These are phyloP conservation scores for Yarrowia sp. DNA, from an alignment of 805 yeast species.

Conservation along the genomic window DNA sequence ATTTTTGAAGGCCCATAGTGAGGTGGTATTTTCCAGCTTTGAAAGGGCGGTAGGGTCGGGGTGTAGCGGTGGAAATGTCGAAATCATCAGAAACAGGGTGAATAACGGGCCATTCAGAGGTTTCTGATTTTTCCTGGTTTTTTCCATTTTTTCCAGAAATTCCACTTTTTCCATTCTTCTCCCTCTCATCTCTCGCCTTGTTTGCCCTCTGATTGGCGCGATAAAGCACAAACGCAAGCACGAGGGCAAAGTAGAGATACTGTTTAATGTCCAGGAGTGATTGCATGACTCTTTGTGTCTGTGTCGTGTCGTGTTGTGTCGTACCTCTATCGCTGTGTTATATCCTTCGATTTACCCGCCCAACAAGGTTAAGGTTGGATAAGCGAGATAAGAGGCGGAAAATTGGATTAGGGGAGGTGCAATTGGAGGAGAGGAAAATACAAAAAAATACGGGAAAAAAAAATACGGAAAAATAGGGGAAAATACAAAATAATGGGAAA, in stretches of 20 bases:
- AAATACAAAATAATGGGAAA: too few species aligned
- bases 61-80: too few species aligned
- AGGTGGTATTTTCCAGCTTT: conserved; percentile 66
- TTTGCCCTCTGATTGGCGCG: conserved; percentile 14
- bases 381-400: not conserved
- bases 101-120: too few species aligned
- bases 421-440: too few species aligned
- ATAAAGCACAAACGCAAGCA: conserved; percentile 9
- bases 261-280: conserved; percentile 4
- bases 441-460: too few species aligned
- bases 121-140: not conserved
- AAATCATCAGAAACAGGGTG: not conserved
- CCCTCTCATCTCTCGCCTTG: conserved; percentile 4
- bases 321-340: not conserved
- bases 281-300: too few species aligned
- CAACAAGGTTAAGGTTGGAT: not conserved
- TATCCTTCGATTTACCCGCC: not conserved
- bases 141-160: too few species aligned
- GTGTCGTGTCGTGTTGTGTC: not conserved
- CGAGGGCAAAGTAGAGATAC: conserved; percentile 16
- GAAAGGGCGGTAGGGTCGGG: conserved; percentile 58
- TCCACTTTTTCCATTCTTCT: not conserved
- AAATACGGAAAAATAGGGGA: too few species aligned
- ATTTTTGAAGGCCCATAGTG: conserved; percentile 66
- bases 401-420: conserved; percentile 3